Evolutionary conservation across 2,329 filamentous ascomycete species (phyloP), one percentile per base, ranked within the genome.

Genomic region (Drechslerella dactyloides): DNA sequence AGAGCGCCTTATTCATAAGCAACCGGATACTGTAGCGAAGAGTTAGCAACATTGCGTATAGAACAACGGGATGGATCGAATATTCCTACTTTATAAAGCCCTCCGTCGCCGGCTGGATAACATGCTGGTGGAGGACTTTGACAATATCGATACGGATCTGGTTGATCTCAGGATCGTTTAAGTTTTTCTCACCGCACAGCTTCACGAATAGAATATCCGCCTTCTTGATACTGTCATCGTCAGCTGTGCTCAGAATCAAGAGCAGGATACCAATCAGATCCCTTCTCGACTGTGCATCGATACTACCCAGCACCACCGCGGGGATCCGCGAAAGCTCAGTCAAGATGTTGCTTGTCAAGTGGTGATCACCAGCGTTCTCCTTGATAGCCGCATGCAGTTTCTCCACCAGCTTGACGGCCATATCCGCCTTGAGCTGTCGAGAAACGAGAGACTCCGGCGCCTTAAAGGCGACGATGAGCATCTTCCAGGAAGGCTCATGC

Each of bases 381-480:
- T 61, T 21, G 19, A 61, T 51, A 35, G 64, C 55, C 15, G 44
- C 54, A 24, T 72, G 68, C 7, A 72, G 55, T 42, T 65, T 65
- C 46, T 72, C 60, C 1, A 51, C 42, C 1, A 72, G 60, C 48
- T 72, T 63, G 8, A 61, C 35, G 2, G 53, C 54, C 60, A 72
- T 72, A 53, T 72, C 68, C 1, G 50, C 68, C 24, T 72, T 72
- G 11, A 72, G 44, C 15, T 72, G 48, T 21, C 68, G 60, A 5
- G 68, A 72, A 21, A 72, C 68, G 2, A 72, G 46, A 17, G 56
- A 42, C 44, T 72, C 68, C 15, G 68, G 68, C 2, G 68, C 68
- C 17, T 72, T 60, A 21, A 72, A 61, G 5, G 68, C 60, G 27
- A 72, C 68, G 5, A 72, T 72, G 23, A 72, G 60, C 68, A 72